These are phyloP conservation scores for Ochetophila trinervis DNA, from an alignment of 306 rosid genomes.

Conservation along the genomic window DNA sequence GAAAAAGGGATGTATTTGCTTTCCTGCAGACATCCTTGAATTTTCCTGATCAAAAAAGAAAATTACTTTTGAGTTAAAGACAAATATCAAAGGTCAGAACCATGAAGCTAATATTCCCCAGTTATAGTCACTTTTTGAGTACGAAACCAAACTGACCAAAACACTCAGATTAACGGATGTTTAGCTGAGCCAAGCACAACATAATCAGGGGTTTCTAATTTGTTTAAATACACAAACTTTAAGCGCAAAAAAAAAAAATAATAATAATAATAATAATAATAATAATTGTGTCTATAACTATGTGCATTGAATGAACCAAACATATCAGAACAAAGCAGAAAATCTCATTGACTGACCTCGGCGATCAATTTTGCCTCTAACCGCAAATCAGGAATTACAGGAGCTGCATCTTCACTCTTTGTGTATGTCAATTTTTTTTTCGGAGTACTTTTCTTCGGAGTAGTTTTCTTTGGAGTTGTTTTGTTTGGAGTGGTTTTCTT, in stretches of 20 bases:
- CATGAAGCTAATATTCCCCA: slow-evolving; percentile 2
- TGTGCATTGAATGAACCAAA: neutral
- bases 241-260: neutral
- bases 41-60: slow-evolving; percentile 53
- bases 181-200: neutral
- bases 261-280: neutral
- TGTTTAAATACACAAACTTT: neutral
- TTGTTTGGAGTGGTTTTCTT: too few relatives aligned
- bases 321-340: neutral
- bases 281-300: neutral
- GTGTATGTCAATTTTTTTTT: slow-evolving; percentile 37
- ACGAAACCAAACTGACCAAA: neutral
- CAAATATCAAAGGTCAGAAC: neutral
- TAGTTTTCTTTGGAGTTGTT: too few relatives aligned
- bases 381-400: slow-evolving; percentile 50
- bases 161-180: neutral
- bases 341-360: slow-evolving; percentile 45
- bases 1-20: slow-evolving; percentile 72
- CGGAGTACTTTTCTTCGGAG: slow-evolving; percentile 34
- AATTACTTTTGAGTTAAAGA: slow-evolving; percentile 9
- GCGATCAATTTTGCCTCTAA: slow-evolving; percentile 59
- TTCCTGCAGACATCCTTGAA: slow-evolving; percentile 63
- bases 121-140: slow-evolving; percentile 8
- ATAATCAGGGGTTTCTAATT: neutral
- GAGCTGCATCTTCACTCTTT: slow-evolving; percentile 30